Evolutionary conservation across 148 eudicot species (phyloP).

Genomic region (Mesembryanthemum crystallinum): DNA sequence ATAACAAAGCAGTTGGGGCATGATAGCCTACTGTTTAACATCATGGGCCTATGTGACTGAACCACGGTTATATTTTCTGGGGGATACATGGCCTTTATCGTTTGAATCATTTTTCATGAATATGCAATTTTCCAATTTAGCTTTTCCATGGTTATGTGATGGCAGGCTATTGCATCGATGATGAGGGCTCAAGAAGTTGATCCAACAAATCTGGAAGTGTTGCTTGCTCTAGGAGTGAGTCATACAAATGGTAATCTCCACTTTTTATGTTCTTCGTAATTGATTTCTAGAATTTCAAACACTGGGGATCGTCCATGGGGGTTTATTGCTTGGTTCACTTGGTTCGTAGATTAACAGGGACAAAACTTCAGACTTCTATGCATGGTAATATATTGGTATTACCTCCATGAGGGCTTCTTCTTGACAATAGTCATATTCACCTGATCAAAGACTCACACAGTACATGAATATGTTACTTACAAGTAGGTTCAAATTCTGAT

Average conservation of each 20-base stretch:
- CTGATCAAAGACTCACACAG: too few relatives aligned
- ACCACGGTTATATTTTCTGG: too few relatives aligned
- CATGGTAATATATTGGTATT: too few relatives aligned
- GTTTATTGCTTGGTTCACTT: conserved; percentile 7
- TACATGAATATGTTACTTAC: too few relatives aligned
- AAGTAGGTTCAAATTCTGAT: too few relatives aligned
- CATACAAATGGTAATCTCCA: conserved; percentile 79
- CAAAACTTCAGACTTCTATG: too few relatives aligned
- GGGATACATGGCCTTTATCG: not conserved
- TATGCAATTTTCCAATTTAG: not conserved
- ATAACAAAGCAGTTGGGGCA: too few relatives aligned
- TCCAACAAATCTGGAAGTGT: conserved; percentile 89
- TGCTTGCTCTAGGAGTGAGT: conserved; percentile 98
- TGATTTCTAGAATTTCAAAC: not conserved
- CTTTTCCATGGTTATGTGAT: conserved; percentile 7
- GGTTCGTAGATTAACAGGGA: not conserved
- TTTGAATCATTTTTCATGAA: not conserved
- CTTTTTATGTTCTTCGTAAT: conserved; percentile 3
- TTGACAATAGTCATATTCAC: too few relatives aligned
- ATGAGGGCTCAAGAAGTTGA: conserved; percentile 94
- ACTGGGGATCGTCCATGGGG: not conserved
- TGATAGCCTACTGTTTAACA: too few relatives aligned
- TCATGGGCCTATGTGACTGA: too few relatives aligned
- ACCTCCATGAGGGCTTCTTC: too few relatives aligned
- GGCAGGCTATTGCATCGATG: conserved; percentile 97